A percentile compares a stretch with the other conserved stretches of the same genome.
These are phyloP conservation scores for Phytophthora syringae DNA, from an alignment of 352 stramenopile species.

Conservation along the genomic window DNA sequence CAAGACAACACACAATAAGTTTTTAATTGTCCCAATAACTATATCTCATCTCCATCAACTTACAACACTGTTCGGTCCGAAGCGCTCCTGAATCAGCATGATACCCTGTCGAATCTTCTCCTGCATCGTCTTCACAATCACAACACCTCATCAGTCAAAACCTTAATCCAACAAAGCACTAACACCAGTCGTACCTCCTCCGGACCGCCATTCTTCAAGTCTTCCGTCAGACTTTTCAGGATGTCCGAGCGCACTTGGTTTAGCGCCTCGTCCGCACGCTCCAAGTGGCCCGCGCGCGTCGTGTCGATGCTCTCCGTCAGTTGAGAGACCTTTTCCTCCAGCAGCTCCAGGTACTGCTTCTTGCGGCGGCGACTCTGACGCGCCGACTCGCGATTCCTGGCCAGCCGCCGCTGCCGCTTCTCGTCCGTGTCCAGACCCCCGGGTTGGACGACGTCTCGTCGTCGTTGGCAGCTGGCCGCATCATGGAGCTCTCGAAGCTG, in stretches of 20 bases:
- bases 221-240: constrained; percentile 65
- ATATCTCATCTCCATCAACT: neutral
- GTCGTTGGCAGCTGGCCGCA: constrained; percentile 55
- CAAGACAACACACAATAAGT: constrained; percentile 5
- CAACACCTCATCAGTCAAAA: neutral
- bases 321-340: constrained; percentile 91
- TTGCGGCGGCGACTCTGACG: constrained; percentile 89
- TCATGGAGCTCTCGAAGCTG: constrained; percentile 72
- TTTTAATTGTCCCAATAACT: neutral
- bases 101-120: constrained; percentile 85
- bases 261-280: constrained; percentile 77
- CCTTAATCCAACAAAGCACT: neutral
- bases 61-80: constrained; percentile 85
- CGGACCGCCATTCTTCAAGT: constrained; percentile 66
- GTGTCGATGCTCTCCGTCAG: constrained; percentile 88
- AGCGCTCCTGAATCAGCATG: constrained; percentile 81
- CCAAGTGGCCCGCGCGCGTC: constrained; percentile 78
- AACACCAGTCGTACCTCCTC: constrained; percentile 45
- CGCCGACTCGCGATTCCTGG: constrained; percentile 88
- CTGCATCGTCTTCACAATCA: constrained; percentile 40
- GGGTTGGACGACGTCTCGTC: constrained; percentile 54
- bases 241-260: constrained; percentile 82
- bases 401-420: constrained; percentile 78
- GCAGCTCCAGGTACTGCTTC: constrained; percentile 90
- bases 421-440: constrained; percentile 68